Percentiles rank a stretch among this genome's conserved stretches.
These are phyloP conservation scores for Pseudopyrenochaeta lycopersici DNA, from an alignment of 2,329 filamentous ascomycete species.

Conservation along the genomic window DNA sequence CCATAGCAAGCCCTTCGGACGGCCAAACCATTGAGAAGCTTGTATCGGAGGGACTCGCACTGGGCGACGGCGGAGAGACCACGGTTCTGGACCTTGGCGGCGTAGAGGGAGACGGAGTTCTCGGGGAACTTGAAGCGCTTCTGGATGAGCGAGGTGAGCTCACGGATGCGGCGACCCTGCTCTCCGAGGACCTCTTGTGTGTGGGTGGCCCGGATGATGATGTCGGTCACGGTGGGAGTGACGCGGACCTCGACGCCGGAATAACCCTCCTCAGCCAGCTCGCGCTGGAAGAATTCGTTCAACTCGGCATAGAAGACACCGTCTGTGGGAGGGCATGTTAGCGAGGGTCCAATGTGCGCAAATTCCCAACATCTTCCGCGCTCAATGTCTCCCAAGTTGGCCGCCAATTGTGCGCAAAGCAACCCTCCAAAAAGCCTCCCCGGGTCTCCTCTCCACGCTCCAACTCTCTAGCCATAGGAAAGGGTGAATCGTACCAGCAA, in stretches of 20 bases:
- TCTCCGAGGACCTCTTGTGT: constrained; percentile 99
- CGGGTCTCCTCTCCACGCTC: constrained; percentile 1
- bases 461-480: constrained; percentile 13
- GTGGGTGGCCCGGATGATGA: constrained; percentile 99
- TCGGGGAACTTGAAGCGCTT: constrained; percentile 99
- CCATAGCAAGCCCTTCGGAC: constrained; percentile 99
- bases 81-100: constrained; percentile 99
- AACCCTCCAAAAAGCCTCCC: not conserved
- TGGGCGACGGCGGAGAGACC: constrained; percentile 99
- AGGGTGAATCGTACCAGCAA: constrained; percentile 55
- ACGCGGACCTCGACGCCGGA: constrained; percentile 99
- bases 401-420: constrained; percentile 9
- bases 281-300: constrained; percentile 99
- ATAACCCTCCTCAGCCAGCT: constrained; percentile 99
- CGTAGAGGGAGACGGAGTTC: constrained; percentile 99
- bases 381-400: constrained; percentile 9
- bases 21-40: constrained; percentile 99
- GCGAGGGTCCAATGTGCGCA: constrained; percentile 27
- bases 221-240: constrained; percentile 99
- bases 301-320: constrained; percentile 99
- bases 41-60: constrained; percentile 99
- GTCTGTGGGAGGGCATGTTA: constrained; percentile 62
- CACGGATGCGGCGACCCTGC: constrained; percentile 99
- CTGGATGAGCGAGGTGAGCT: constrained; percentile 99
- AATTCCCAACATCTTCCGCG: constrained; percentile 12